These are phyloP conservation scores for Talaromyces sp. DNA, from an alignment of 2,329 filamentous ascomycete species.

Conservation along the genomic window DNA sequence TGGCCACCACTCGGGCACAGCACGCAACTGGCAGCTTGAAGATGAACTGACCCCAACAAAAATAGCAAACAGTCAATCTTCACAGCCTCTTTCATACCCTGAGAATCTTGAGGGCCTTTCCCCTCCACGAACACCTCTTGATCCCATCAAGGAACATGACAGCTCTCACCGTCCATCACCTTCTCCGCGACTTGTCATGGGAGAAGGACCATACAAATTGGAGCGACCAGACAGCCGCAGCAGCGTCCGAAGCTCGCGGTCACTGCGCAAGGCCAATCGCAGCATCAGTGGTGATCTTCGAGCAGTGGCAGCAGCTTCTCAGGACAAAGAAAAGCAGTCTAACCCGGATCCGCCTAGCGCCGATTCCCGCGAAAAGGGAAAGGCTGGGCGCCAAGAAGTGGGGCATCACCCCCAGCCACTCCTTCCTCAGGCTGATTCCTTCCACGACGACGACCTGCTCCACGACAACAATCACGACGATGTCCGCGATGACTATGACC, in stretches of 20 bases:
- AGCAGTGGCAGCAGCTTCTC: constrained; percentile 29
- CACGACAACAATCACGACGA: constrained; percentile 18
- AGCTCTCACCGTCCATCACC: not conserved
- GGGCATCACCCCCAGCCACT: constrained; percentile 21
- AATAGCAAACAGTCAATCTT: constrained; percentile 4
- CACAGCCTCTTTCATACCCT: constrained; percentile 24
- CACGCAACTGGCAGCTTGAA: constrained; percentile 30
- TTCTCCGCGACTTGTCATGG: constrained; percentile 29
- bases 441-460: constrained; percentile 4
- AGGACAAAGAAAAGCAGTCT: not conserved
- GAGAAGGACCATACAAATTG: constrained; percentile 22
- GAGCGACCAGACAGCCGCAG: constrained; percentile 41
- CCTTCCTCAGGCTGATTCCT: constrained; percentile 10
- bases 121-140: constrained; percentile 40
- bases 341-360: not conserved
- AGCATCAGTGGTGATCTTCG: constrained; percentile 73
- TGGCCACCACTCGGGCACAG: constrained; percentile 29
- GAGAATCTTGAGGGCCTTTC: constrained; percentile 26
- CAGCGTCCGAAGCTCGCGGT: constrained; percentile 57
- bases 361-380: constrained; percentile 8
- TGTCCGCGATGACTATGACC: constrained; percentile 5
- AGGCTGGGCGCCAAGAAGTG: constrained; percentile 14
- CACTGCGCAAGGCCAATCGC: constrained; percentile 66
- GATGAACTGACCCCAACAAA: constrained; percentile 24
- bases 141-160: constrained; percentile 52